Percentiles rank a stretch among this genome's conserved stretches.
Conservation (phyloP, 257 asterid genomes). For the Solanum dulcamara region DNA sequence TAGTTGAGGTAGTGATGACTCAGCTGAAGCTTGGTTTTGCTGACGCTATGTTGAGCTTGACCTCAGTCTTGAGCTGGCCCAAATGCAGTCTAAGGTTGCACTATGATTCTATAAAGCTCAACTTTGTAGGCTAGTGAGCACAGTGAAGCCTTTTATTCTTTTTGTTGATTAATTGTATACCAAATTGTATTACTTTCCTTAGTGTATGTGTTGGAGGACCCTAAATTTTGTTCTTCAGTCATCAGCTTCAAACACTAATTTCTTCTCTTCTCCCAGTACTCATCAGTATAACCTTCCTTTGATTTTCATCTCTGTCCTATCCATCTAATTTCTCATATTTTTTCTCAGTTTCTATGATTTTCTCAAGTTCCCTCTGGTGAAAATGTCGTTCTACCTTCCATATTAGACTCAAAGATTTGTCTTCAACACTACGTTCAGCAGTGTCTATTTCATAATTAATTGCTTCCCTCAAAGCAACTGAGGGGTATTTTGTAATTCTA, state of each 20-base stretch:
- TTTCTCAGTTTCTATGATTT: neutral
- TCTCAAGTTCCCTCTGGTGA: neutral
- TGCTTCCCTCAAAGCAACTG: neutral
- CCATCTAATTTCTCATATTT: neutral
- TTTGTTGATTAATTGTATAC: neutral
- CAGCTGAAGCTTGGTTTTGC: conserved; percentile 3
- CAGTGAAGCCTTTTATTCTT: neutral
- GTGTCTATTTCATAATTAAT: neutral
- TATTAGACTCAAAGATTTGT: neutral
- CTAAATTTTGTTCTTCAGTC: neutral
- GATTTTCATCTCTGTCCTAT: neutral
- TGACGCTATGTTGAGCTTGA: neutral
- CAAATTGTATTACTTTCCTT: neutral
- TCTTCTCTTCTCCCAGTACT: neutral
- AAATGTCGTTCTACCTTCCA: neutral
- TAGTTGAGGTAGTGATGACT: neutral
- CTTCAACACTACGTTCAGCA: neutral
- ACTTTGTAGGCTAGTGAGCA: neutral
- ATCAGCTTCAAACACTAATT: neutral
- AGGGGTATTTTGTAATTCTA: neutral
- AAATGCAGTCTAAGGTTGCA: neutral
- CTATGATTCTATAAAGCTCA: neutral
- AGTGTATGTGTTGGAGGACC: neutral
- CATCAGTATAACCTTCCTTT: neutral
- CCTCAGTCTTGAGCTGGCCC: neutral